These are phyloP conservation scores for Hypoxylon sp. DNA, from an alignment of 2,329 filamentous ascomycete genomes.

Conservation along the genomic window DNA sequence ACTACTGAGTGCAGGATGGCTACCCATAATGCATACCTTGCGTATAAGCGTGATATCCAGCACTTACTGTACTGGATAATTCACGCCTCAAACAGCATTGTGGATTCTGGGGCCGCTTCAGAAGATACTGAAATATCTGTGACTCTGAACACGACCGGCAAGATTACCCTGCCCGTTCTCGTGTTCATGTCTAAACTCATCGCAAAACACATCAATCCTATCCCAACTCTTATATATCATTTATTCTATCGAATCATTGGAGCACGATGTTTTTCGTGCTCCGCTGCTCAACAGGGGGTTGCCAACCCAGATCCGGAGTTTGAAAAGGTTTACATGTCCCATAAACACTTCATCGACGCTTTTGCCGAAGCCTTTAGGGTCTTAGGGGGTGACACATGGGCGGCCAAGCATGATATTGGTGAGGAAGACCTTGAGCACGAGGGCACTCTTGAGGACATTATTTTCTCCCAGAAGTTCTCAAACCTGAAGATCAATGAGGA, in stretches of 20 bases:
- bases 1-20: conserved; percentile 39
- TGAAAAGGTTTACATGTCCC: conserved; percentile 57
- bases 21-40: conserved; percentile 54
- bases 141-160: conserved; percentile 58
- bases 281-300: conserved; percentile 55
- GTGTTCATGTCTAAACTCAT: conserved; percentile 60
- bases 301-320: conserved; percentile 56
- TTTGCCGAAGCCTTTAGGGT: conserved; percentile 57
- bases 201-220: conserved; percentile 52
- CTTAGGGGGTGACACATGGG: conserved; percentile 55
- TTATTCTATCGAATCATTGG: conserved; percentile 60
- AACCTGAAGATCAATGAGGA: conserved; percentile 43
- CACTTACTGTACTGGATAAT: conserved; percentile 60
- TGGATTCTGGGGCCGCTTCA: conserved; percentile 46
- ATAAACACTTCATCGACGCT: conserved; percentile 62
- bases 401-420: conserved; percentile 7
- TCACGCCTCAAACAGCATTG: conserved; percentile 57
- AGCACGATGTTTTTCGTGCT: conserved; percentile 52
- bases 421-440: conserved; percentile 24
- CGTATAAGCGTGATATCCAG: conserved; percentile 60
- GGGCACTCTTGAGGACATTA: conserved; percentile 48
- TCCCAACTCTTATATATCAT: conserved; percentile 56
- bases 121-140: conserved; percentile 36
- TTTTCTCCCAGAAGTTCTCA: conserved; percentile 53
- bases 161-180: conserved; percentile 57